phyloP scores from a whole-genome alignment of 331 rosid species.

The Acacia concinna region DNA sequence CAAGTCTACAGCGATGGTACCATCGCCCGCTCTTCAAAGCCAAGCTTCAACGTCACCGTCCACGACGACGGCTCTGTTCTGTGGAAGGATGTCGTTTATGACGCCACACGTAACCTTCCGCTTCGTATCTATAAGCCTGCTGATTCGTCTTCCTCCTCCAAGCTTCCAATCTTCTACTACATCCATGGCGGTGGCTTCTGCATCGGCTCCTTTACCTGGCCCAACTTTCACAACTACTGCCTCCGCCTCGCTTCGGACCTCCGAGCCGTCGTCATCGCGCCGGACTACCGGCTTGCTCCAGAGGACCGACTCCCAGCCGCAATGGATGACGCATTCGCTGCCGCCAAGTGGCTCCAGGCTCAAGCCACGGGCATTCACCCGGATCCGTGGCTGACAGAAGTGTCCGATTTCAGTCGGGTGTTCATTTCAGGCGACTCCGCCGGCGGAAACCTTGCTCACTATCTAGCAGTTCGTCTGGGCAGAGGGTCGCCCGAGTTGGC shows the following conservation, averaged over 20 bases:
- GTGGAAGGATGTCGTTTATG: slow-evolving; percentile 77
- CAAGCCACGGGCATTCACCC: slow-evolving; percentile 47
- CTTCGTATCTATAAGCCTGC: slow-evolving; percentile 84
- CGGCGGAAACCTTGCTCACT: slow-evolving; percentile 75
- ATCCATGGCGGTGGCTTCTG: slow-evolving; percentile 96
- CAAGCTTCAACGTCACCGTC: slow-evolving; percentile 57
- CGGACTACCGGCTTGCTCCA: slow-evolving; percentile 80
- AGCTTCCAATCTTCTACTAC: slow-evolving; percentile 68
- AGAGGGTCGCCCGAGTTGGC: slow-evolving; percentile 49
- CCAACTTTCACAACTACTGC: slow-evolving; percentile 79
- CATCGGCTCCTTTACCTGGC: slow-evolving; percentile 92
- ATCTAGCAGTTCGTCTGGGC: slow-evolving; percentile 61
- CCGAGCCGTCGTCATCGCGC: slow-evolving; percentile 54
- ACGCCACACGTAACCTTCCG: slow-evolving; percentile 46
- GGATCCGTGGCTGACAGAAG: slow-evolving; percentile 65
- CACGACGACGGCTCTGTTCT: slow-evolving; percentile 57
- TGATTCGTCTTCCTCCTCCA: slow-evolving; percentile 18
- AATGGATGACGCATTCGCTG: slow-evolving; percentile 59
- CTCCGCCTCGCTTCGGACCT: slow-evolving; percentile 56
- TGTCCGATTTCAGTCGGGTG: slow-evolving; percentile 62
- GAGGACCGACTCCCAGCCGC: slow-evolving; percentile 79
- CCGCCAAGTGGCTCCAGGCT: slow-evolving; percentile 69
- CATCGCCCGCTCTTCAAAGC: slow-evolving; percentile 50
- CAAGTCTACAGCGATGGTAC: slow-evolving; percentile 82
- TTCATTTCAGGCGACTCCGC: slow-evolving; percentile 87